These are phyloP conservation scores for Pelargonium cotyledonis DNA, from an alignment of 441 rosid genomes.

Conservation along the genomic window DNA sequence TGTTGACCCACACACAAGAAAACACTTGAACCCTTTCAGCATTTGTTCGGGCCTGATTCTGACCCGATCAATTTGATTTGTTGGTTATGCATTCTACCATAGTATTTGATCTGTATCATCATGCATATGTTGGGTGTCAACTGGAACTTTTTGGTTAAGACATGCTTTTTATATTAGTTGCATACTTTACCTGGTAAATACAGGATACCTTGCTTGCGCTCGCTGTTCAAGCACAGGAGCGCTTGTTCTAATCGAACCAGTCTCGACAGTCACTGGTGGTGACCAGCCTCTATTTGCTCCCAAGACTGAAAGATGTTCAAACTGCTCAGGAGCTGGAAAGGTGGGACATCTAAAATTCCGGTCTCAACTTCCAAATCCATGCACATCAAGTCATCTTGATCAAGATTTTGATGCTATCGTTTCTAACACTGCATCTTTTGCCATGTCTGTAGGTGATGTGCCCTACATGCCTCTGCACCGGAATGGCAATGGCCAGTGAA, in stretches of 20 bases:
- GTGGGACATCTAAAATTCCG: slow-evolving; percentile 14
- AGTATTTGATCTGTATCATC: no score
- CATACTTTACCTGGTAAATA: slow-evolving; percentile 15
- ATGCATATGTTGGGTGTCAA: background rate
- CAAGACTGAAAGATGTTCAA: slow-evolving; percentile 81
- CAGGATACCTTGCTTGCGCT: slow-evolving; percentile 97
- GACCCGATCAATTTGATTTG: no score
- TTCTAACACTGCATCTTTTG: background rate
- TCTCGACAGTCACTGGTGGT: slow-evolving; percentile 47
- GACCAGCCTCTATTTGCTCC: slow-evolving; percentile 51
- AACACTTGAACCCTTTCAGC: no score
- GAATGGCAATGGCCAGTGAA: slow-evolving; percentile 99
- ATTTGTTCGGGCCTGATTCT: no score
- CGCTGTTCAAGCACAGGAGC: slow-evolving; percentile 88
- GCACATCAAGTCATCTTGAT: no score
- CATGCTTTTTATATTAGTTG: background rate
- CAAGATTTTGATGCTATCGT: background rate
- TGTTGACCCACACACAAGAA: no score
- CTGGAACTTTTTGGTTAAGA: background rate
- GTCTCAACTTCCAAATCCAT: background rate
- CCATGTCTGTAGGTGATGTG: slow-evolving; percentile 70
- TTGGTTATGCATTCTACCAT: no score
- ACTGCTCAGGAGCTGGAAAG: slow-evolving; percentile 97
- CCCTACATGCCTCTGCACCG: slow-evolving; percentile 94
- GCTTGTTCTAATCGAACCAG: slow-evolving; percentile 58